Percentiles rank a stretch among this genome's conserved stretches.
phyloP scores from a whole-genome alignment of 352 stramenopile species.

The Pythium vanterpoolii region DNA sequence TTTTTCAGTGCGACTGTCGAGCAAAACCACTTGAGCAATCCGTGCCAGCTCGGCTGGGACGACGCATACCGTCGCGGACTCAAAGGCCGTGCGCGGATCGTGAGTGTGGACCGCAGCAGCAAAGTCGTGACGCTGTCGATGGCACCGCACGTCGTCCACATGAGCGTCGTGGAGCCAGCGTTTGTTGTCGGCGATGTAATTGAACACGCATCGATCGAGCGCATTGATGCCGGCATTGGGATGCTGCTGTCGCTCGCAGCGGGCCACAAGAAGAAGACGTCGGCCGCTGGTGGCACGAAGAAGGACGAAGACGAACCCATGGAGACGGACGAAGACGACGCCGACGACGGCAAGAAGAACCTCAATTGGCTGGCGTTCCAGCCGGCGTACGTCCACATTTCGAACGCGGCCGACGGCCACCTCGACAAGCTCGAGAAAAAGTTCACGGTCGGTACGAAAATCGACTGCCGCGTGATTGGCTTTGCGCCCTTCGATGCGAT shows the following conservation, averaged over 20 bases:
- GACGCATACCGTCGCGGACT: conserved; percentile 75
- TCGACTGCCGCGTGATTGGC: conserved; percentile 78
- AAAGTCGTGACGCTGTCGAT: conserved; percentile 85
- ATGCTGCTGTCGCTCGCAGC: conserved; percentile 77
- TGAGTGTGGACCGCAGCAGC: conserved; percentile 66
- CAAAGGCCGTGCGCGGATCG: conserved; percentile 83
- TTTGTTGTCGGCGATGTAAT: conserved; percentile 74
- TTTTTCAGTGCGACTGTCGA: conserved; percentile 88
- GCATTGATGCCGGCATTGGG: conserved; percentile 81
- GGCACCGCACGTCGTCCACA: conserved; percentile 84
- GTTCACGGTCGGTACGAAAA: conserved; percentile 52
- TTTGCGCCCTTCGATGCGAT: conserved; percentile 85
- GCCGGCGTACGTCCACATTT: conserved; percentile 88
- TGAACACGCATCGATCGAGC: conserved; percentile 64
- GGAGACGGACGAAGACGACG: conserved; percentile 41
- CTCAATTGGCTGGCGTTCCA: conserved; percentile 76
- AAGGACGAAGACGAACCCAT: conserved; percentile 41
- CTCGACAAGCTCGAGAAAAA: conserved; percentile 89
- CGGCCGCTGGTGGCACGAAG: not conserved
- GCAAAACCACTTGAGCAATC: conserved; percentile 88
- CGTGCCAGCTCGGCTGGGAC: conserved; percentile 71
- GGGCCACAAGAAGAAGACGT: conserved; percentile 29
- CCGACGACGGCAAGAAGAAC: conserved; percentile 35
- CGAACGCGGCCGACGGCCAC: conserved; percentile 73
- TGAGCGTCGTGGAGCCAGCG: conserved; percentile 51